A percentile compares a stretch with the other conserved stretches of the same genome.
Evolutionary conservation across 257 asterid species (phyloP).

Genomic region (Rauvolfia tetraphylla): DNA sequence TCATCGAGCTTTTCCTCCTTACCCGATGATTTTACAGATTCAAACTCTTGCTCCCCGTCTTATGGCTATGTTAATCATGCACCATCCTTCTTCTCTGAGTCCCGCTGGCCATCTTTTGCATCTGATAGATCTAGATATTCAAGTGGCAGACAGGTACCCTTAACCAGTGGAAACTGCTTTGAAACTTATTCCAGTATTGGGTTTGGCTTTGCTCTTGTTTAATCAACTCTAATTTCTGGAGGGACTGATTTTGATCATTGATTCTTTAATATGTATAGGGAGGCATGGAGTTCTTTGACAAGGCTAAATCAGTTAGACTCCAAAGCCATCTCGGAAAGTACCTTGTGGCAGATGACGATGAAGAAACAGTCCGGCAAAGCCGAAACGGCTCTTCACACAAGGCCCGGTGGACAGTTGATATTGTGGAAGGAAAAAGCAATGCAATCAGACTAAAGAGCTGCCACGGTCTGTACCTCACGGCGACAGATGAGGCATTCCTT

Average conservation of each 20-base stretch:
- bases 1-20: not conserved
- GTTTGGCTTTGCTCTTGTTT: not conserved
- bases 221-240: not conserved
- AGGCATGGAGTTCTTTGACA: constrained; percentile 65
- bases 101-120: not conserved
- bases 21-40: constrained; percentile 1
- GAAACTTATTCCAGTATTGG: not conserved
- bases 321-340: constrained; percentile 71
- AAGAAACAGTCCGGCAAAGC: constrained; percentile 49
- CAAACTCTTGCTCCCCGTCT: not conserved
- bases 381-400: constrained; percentile 27
- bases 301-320: constrained; percentile 64
- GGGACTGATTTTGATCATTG: not conserved
- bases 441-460: constrained; percentile 61
- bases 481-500: constrained; percentile 50
- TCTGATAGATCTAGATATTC: constrained; percentile 3
- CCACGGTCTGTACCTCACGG: constrained; percentile 70
- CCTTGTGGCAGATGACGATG: constrained; percentile 61
- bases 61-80: not conserved
- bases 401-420: constrained; percentile 63
- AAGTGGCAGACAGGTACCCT: not conserved
- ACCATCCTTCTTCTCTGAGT: not conserved
- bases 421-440: constrained; percentile 41
- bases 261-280: not conserved
- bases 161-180: not conserved